These are phyloP conservation scores for Tulasnella sp. DNA, from an alignment of 768 basidiomycete genomes.

Conservation along the genomic window DNA sequence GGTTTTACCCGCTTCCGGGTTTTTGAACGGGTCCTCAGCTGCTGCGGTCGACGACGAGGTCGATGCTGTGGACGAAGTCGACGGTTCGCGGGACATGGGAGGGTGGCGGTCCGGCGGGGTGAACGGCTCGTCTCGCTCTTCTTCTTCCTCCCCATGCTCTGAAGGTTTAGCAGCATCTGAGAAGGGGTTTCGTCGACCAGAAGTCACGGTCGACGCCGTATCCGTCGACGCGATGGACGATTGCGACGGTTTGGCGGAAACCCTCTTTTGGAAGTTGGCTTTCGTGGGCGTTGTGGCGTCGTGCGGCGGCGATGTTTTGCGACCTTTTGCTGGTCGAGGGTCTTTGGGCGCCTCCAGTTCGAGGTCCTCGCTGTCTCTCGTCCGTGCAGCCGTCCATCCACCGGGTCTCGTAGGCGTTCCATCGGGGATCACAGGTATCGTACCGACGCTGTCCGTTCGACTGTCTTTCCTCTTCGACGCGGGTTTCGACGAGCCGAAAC, in stretches of 20 bases:
- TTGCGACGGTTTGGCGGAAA: not conserved
- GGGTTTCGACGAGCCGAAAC: not conserved
- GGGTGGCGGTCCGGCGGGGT: not conserved
- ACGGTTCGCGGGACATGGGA: not conserved
- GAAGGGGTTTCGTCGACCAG: not conserved
- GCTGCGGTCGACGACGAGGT: not conserved
- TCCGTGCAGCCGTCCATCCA: conserved; percentile 2
- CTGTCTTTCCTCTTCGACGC: not conserved
- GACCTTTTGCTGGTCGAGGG: not conserved
- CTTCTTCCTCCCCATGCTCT: too few species aligned
- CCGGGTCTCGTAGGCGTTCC: not conserved
- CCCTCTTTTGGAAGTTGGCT: not conserved
- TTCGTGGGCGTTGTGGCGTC: not conserved
- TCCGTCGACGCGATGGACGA: not conserved
- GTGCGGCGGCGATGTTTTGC: not conserved
- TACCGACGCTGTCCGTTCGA: not conserved
- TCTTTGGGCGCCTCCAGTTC: not conserved
- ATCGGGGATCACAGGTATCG: not conserved
- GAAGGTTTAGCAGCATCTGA: not conserved
- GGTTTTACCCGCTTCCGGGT: not conserved
- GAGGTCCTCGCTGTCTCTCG: conserved; percentile 6
- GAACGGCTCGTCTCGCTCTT: not conserved
- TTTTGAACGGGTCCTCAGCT: not conserved
- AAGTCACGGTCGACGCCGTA: not conserved
- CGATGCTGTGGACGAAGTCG: not conserved